Evolutionary conservation across 768 basidiomycete genomes (phyloP).

Genomic region (Hypsizygus marmoreus): DNA sequence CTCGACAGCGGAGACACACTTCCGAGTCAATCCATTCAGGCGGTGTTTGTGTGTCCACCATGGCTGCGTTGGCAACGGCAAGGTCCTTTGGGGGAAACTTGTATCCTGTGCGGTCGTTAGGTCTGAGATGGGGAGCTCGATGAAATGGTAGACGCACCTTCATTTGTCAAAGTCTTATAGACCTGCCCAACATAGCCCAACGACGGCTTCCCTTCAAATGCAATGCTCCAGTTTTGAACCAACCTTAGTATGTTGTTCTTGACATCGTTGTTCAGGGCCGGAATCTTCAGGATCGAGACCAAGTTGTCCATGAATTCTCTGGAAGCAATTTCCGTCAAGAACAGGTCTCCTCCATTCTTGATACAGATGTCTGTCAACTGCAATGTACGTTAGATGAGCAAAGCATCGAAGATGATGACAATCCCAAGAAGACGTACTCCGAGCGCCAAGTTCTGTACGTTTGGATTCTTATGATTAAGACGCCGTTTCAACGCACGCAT

Average conservation of each 20-base stretch:
- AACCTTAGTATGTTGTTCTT: slow-evolving; percentile 74
- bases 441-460: slow-evolving; percentile 88
- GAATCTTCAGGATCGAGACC: slow-evolving; percentile 82
- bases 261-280: slow-evolving; percentile 77
- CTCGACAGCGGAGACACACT: slow-evolving; percentile 89
- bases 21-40: slow-evolving; percentile 99
- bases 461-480: slow-evolving; percentile 92
- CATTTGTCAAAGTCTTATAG: slow-evolving; percentile 72
- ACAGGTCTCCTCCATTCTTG: slow-evolving; percentile 96
- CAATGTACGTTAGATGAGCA: background rate
- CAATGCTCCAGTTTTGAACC: slow-evolving; percentile 93
- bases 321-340: slow-evolving; percentile 80
- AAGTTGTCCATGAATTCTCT: slow-evolving; percentile 94
- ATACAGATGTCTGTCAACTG: slow-evolving; percentile 89
- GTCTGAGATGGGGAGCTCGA: slow-evolving; percentile 2
- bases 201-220: slow-evolving; percentile 79
- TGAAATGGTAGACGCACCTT: slow-evolving; percentile 55
- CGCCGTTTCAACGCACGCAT: slow-evolving; percentile 88
- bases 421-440: slow-evolving; percentile 55
- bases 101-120: slow-evolving; percentile 51
- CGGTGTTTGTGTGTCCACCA: slow-evolving; percentile 89
- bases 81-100: slow-evolving; percentile 83
- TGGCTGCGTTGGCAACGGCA: slow-evolving; percentile 68
- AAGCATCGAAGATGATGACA: slow-evolving; percentile 3
- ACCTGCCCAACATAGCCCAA: slow-evolving; percentile 77